phyloP scores from a whole-genome alignment of 2,329 filamentous ascomycete genomes.

The Exophiala sp. region DNA sequence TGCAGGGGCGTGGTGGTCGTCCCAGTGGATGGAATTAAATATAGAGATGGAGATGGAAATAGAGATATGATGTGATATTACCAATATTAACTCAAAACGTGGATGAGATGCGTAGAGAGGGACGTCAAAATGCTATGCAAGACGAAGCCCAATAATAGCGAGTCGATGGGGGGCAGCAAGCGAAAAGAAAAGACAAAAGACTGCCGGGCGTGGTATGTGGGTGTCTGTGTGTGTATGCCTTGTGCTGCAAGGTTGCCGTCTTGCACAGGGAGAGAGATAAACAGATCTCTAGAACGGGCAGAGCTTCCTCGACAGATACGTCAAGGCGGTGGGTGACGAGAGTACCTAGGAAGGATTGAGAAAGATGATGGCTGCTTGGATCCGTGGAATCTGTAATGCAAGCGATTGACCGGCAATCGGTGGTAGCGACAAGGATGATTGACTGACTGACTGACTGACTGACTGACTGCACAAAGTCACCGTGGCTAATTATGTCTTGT shows the following conservation, averaged over 20 bases:
- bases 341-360: conserved; percentile 22
- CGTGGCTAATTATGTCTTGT: background rate
- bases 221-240: background rate
- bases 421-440: no score
- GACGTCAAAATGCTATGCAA: no score
- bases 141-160: no score
- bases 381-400: conserved; percentile 4
- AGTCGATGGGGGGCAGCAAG: no score
- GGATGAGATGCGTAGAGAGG: no score
- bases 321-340: conserved; percentile 7
- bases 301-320: conserved; percentile 26
- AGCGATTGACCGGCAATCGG: conserved; percentile 28
- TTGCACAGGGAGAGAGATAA: background rate
- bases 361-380: conserved; percentile 22
- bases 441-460: no score
- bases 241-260: background rate
- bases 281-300: conserved; percentile 10
- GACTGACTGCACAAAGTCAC: conserved; percentile 12
- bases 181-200: background rate
- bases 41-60: background rate
- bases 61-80: background rate
- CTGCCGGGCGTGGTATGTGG: background rate
- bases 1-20: no score
- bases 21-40: conserved; percentile 9
- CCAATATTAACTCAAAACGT: no score